Percentiles rank a stretch among this genome's conserved stretches.
phyloP scores from a whole-genome alignment of 2,329 filamentous ascomycete species.

The Madurella fahalii region DNA sequence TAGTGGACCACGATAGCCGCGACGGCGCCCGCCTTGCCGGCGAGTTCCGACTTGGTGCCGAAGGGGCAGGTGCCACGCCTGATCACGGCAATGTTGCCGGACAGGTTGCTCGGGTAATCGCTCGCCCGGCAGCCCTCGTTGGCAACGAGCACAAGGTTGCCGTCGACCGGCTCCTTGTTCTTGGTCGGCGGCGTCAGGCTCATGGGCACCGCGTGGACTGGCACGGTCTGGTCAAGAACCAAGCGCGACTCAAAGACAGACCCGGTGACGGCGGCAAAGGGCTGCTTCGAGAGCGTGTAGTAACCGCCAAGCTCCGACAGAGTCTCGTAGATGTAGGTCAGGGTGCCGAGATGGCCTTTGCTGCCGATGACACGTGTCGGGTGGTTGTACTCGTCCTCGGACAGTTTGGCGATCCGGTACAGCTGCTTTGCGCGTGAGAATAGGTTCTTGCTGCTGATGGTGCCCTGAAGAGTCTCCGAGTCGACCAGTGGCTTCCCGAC shows the following conservation, averaged over 20 bases:
- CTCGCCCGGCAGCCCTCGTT: slow-evolving; percentile 60
- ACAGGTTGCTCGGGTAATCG: slow-evolving; percentile 58
- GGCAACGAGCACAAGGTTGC: slow-evolving; percentile 54
- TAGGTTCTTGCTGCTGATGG: slow-evolving; percentile 54
- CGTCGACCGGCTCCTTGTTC: slow-evolving; percentile 55
- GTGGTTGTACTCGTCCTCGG: slow-evolving; percentile 58
- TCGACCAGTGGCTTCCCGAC: slow-evolving; percentile 42
- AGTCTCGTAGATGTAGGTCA: slow-evolving; percentile 58
- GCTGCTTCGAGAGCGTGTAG: slow-evolving; percentile 60
- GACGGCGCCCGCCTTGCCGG: slow-evolving; percentile 64
- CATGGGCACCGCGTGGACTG: slow-evolving; percentile 52
- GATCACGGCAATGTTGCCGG: slow-evolving; percentile 66
- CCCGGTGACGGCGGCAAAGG: slow-evolving; percentile 59
- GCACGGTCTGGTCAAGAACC: slow-evolving; percentile 50
- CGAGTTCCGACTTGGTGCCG: slow-evolving; percentile 63
- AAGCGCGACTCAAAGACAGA: slow-evolving; percentile 56
- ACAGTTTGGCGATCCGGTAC: slow-evolving; percentile 57
- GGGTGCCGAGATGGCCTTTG: slow-evolving; percentile 58
- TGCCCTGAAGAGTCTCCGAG: slow-evolving; percentile 52
- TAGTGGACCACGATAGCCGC: slow-evolving; percentile 75
- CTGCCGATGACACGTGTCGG: slow-evolving; percentile 70
- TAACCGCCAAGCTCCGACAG: slow-evolving; percentile 54
- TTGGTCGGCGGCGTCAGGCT: slow-evolving; percentile 63
- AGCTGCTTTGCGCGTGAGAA: slow-evolving; percentile 57
- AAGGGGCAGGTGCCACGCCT: slow-evolving; percentile 68